A percentile compares a stretch with the other conserved stretches of the same genome.
phyloP scores from a whole-genome alignment of 2,329 filamentous ascomycete species.

The Trichoderma arundinaceum region DNA sequence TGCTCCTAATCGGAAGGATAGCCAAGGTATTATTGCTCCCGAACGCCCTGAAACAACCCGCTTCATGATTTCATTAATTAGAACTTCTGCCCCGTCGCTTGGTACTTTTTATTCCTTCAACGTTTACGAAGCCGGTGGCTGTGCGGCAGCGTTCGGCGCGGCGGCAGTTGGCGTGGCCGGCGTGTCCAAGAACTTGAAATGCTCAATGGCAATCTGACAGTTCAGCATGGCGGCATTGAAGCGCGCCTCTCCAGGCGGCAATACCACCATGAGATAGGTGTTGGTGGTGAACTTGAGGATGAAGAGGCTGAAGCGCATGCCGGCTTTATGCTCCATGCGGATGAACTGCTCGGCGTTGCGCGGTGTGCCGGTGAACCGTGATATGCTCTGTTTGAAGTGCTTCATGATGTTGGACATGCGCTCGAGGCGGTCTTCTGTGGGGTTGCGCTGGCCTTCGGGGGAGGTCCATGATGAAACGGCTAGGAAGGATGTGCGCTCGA shows the following conservation, averaged over 20 bases:
- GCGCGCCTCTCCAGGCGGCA: conserved; percentile 87
- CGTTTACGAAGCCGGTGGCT: not conserved
- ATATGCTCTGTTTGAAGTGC: conserved; percentile 88
- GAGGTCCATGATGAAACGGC: conserved; percentile 93
- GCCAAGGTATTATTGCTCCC: conserved; percentile 18
- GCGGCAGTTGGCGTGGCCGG: conserved; percentile 38
- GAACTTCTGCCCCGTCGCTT: not conserved
- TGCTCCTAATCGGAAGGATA: not conserved
- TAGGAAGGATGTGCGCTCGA: conserved; percentile 94
- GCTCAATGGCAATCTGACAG: conserved; percentile 82
- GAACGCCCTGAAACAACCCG: conserved; percentile 11
- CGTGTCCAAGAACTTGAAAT: conserved; percentile 73
- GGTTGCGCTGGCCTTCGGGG: conserved; percentile 75
- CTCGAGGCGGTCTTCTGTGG: conserved; percentile 91
- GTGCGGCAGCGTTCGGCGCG: not conserved
- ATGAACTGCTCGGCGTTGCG: conserved; percentile 81
- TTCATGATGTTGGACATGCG: conserved; percentile 96
- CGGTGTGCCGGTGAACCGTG: conserved; percentile 78
- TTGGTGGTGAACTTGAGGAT: conserved; percentile 96
- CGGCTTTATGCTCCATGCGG: conserved; percentile 80
- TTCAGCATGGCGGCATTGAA: conserved; percentile 93
- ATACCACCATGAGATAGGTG: conserved; percentile 90
- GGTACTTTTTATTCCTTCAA: not conserved
- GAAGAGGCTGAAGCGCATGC: conserved; percentile 84
- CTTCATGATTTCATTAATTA: conserved; percentile 15